Percentiles rank a stretch among this genome's conserved stretches.
Conservation (phyloP, 208 protist species). For the Acanthamoeba lenticulata region DNA sequence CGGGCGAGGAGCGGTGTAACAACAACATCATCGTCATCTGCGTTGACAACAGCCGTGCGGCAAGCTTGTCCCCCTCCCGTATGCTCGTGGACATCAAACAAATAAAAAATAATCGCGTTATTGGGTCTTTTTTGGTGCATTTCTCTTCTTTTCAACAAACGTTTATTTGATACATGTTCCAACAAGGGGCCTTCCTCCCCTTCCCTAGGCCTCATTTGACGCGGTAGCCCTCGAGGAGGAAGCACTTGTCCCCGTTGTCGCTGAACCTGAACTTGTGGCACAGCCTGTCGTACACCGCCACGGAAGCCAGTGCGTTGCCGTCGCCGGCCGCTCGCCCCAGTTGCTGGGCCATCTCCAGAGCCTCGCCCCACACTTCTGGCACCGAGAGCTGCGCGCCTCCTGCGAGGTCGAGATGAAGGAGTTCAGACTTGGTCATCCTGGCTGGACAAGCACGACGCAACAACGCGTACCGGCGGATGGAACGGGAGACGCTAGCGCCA, state of each 20-base stretch:
- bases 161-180: too few relatives aligned
- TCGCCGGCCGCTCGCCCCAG: not conserved
- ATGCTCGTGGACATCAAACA: too few relatives aligned
- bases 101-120: too few relatives aligned
- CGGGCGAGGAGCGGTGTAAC: too few relatives aligned
- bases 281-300: constrained; percentile 26
- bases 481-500: not conserved
- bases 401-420: not conserved
- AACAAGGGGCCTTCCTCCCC: too few relatives aligned
- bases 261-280: constrained; percentile 49
- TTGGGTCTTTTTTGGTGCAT: too few relatives aligned
- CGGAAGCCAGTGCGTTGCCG: not conserved
- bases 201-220: not conserved
- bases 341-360: not conserved
- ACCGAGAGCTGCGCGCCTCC: not conserved
- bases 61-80: too few relatives aligned
- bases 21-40: too few relatives aligned
- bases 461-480: not conserved
- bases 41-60: too few relatives aligned
- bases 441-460: not conserved
- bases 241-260: constrained; percentile 11
- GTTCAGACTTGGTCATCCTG: not conserved
- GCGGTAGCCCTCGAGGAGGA: constrained; percentile 25
- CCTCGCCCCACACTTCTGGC: constrained; percentile 24
- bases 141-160: too few relatives aligned